Conservation (phyloP, 192 early-diverging fungal species). For the Coemansia sp. region DNA sequence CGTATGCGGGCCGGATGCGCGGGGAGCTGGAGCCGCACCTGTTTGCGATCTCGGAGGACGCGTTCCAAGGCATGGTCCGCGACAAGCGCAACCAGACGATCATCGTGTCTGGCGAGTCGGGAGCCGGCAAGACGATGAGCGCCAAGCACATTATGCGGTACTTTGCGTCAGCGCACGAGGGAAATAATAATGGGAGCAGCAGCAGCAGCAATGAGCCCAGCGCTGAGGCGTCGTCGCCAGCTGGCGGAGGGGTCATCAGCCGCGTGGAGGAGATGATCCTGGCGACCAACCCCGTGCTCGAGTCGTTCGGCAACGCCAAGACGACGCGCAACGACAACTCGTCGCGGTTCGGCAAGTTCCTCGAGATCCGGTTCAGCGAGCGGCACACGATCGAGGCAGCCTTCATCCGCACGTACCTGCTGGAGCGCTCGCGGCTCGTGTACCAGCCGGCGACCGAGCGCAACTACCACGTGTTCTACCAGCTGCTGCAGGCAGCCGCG, state of each 20-base stretch:
- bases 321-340: conserved; percentile 99
- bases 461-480: conserved; percentile 99
- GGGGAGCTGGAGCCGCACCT: conserved; percentile 97
- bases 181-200: not conserved
- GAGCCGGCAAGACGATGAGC: conserved; percentile 96
- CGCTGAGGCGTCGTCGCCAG: conserved; percentile 13
- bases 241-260: conserved; percentile 29
- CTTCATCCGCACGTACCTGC: conserved; percentile 90
- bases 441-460: conserved; percentile 91
- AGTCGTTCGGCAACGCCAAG: conserved; percentile 99
- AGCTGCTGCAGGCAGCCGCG: conserved; percentile 90
- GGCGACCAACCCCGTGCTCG: conserved; percentile 98
- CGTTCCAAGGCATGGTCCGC: conserved; percentile 92
- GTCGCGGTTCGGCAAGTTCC: conserved; percentile 98
- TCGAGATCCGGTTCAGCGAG: conserved; percentile 92
- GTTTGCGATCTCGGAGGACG: conserved; percentile 98
- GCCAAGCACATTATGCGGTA: conserved; percentile 99
- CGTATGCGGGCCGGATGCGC: conserved; percentile 89
- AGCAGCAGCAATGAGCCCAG: not conserved
- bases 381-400: conserved; percentile 86
- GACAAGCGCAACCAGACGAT: conserved; percentile 96
- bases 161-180: conserved; percentile 81
- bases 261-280: conserved; percentile 77
- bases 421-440: conserved; percentile 94
- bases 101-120: conserved; percentile 95